A percentile compares a stretch with the other conserved stretches of the same genome.
These are phyloP conservation scores for Hirschioporus abietinus DNA, from an alignment of 768 basidiomycete species.

Conservation along the genomic window DNA sequence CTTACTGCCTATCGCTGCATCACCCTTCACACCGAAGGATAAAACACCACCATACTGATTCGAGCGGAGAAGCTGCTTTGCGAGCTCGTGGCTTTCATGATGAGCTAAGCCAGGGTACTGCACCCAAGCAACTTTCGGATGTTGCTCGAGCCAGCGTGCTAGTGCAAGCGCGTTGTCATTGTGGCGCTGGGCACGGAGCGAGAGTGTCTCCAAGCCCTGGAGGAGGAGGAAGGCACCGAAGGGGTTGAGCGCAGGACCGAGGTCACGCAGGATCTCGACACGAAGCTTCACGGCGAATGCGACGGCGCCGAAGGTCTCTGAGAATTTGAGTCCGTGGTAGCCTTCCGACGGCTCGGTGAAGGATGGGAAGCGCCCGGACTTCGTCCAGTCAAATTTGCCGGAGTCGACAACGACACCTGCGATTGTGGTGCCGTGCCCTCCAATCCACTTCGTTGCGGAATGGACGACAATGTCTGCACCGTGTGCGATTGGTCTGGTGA, in stretches of 20 bases:
- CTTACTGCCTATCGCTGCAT: conserved; percentile 40
- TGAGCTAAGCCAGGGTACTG: conserved; percentile 65
- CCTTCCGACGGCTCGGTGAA: conserved; percentile 74
- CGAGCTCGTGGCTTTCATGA: conserved; percentile 57
- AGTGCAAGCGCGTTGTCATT: conserved; percentile 64
- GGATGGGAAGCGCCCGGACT: conserved; percentile 62
- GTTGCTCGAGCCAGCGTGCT: conserved; percentile 59
- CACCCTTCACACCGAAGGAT: conserved; percentile 71
- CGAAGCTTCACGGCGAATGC: conserved; percentile 69
- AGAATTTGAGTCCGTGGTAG: conserved; percentile 67
- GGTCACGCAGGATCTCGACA: conserved; percentile 55
- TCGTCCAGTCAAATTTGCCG: conserved; percentile 75
- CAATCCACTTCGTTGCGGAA: conserved; percentile 83
- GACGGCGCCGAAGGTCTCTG: conserved; percentile 57
- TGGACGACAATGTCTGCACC: conserved; percentile 80
- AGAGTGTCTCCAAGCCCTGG: conserved; percentile 77
- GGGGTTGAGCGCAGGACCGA: conserved; percentile 63
- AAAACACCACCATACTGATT: conserved; percentile 67
- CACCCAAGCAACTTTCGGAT: conserved; percentile 70
- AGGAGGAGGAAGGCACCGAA: conserved; percentile 71
- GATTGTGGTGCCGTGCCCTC: conserved; percentile 76
- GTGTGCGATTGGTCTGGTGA: conserved; percentile 62
- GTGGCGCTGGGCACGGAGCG: conserved; percentile 66
- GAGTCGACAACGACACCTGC: conserved; percentile 71
- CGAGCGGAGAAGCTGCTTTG: conserved; percentile 48